A percentile compares a stretch with the other conserved stretches of the same genome.
phyloP scores from a whole-genome alignment of 2,329 filamentous ascomycete genomes.

The Aspergillus brunneoviolaceus region DNA sequence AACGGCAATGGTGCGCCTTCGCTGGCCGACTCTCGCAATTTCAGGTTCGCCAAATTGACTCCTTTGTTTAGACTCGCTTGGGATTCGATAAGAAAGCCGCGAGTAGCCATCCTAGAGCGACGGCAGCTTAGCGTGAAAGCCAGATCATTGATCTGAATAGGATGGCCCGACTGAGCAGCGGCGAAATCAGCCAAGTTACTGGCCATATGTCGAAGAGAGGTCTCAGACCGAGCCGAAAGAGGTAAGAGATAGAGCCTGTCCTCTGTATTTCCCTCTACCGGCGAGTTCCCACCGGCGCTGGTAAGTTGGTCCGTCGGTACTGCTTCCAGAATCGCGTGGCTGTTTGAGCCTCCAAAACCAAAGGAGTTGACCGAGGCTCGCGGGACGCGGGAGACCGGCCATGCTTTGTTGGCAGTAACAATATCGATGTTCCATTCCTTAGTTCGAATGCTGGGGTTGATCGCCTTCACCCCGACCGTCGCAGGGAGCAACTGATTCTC shows the following conservation, averaged over 20 bases:
- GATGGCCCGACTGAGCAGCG: not conserved
- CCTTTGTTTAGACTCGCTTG: not conserved
- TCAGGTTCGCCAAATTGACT: not conserved
- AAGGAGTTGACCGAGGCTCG: too few relatives aligned
- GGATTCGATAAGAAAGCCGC: not conserved
- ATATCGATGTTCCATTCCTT: too few relatives aligned
- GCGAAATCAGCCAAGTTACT: not conserved
- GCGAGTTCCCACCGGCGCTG: too few relatives aligned
- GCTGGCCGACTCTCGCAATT: not conserved
- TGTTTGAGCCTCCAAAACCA: too few relatives aligned
- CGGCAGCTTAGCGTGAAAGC: conserved; percentile 12
- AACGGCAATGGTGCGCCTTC: not conserved
- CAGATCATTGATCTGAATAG: conserved; percentile 4
- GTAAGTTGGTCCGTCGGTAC: too few relatives aligned
- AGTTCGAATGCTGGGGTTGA: too few relatives aligned
- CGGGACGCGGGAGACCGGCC: too few relatives aligned
- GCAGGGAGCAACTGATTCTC: not conserved
- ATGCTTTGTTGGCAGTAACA: too few relatives aligned
- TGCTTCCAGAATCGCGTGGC: too few relatives aligned
- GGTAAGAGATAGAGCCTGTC: too few relatives aligned
- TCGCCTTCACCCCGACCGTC: not conserved
- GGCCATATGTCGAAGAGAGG: too few relatives aligned
- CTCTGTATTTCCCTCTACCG: too few relatives aligned
- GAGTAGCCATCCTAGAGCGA: not conserved
- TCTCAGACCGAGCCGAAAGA: not conserved